Percentiles rank a stretch among this genome's conserved stretches.
Evolutionary conservation across 345 rosid species (phyloP).

Genomic region (Citrus cavaleriei): DNA sequence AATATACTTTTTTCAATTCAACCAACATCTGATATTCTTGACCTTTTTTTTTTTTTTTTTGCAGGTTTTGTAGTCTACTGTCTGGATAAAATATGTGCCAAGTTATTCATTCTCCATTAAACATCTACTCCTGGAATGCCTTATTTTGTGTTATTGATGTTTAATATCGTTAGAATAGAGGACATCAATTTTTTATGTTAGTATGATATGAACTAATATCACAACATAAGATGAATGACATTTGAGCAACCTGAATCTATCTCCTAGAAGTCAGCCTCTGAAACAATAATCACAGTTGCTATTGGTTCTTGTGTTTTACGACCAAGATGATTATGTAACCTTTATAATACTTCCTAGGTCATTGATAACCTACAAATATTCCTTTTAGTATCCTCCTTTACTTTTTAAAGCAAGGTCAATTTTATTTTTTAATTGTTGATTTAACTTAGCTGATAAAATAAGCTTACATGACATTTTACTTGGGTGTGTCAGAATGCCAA

Average conservation of each 20-base stretch:
- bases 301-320: background rate
- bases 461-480: slow-evolving; percentile 5
- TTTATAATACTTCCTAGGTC: background rate
- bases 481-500: slow-evolving; percentile 53
- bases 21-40: background rate
- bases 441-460: background rate
- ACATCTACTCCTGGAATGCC: too few relatives aligned
- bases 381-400: background rate
- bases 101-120: slow-evolving; percentile 30
- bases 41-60: background rate
- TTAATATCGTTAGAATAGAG: background rate
- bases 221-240: too few relatives aligned
- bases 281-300: background rate
- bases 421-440: background rate
- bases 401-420: background rate
- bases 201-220: too few relatives aligned
- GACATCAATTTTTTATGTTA: too few relatives aligned
- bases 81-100: slow-evolving; percentile 66
- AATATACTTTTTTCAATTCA: background rate
- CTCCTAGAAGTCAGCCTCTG: background rate
- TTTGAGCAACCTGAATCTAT: too few relatives aligned
- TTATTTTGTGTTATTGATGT: background rate
- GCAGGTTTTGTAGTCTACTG: slow-evolving; percentile 66
- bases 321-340: background rate
- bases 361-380: background rate